Evolutionary conservation across 768 basidiomycete genomes (phyloP).

Genomic region (Pholiota molesta): DNA sequence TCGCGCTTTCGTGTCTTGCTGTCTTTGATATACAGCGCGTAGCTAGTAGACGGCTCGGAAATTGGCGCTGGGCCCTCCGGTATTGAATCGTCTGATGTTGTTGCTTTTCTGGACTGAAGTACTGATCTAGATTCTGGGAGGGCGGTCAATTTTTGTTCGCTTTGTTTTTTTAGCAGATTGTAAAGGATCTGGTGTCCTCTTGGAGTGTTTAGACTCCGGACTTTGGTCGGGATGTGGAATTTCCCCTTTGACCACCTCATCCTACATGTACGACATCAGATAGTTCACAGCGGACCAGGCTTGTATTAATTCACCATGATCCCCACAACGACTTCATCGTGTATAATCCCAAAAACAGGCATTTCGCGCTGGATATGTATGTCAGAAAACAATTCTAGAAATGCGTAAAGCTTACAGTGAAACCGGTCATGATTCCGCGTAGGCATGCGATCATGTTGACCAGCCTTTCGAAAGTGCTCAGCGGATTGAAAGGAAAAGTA

Average conservation of each 20-base stretch:
- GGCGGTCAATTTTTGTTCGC: constrained; percentile 3
- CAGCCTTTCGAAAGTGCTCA: constrained; percentile 46
- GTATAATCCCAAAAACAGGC: constrained; percentile 78
- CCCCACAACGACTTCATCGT: constrained; percentile 67
- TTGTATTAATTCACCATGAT: constrained; percentile 59
- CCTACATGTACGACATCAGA: constrained; percentile 35
- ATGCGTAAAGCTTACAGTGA: constrained; percentile 44
- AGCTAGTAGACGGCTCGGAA: constrained; percentile 3
- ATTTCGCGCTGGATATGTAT: constrained; percentile 66
- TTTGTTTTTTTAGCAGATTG: constrained; percentile 7
- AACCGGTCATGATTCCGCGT: constrained; percentile 51
- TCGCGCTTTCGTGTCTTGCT: constrained; percentile 66
- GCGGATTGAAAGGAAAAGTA: background rate
- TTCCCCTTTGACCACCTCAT: constrained; percentile 45
- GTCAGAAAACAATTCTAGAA: background rate
- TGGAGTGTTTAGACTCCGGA: constrained; percentile 8
- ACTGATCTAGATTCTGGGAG: constrained; percentile 16
- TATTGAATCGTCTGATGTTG: background rate
- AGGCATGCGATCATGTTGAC: constrained; percentile 73
- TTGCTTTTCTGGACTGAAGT: constrained; percentile 20
- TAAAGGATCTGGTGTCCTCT: constrained; percentile 8
- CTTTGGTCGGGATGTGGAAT: background rate
- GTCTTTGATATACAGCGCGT: constrained; percentile 55
- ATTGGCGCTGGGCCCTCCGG: background rate
- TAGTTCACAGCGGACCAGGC: too few species aligned